Base-by-base conservation (phyloP, 257 asterid species). In the Solanum commersonii region DNA sequence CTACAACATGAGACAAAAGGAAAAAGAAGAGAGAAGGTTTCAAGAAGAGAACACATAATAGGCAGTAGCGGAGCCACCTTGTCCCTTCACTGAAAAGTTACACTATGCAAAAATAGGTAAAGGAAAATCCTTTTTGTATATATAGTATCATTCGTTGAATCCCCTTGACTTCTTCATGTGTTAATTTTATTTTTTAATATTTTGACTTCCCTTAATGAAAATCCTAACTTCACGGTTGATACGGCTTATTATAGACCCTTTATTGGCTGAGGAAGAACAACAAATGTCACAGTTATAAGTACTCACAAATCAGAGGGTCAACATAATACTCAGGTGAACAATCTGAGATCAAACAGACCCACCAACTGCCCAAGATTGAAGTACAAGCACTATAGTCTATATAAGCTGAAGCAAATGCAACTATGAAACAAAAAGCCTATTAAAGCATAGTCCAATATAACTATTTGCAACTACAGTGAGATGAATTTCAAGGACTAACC, bases 401-500 rank as follows among this genome's bases (percentile, higher is more conserved):
- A 42, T 1, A 14, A 2, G 35, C 20, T 77, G 34, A 77, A 77
- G 84, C 35, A 40, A 77, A 74, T 20, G 23, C 29, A 35, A 74
- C 83, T 37, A 74, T 74, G 52, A 37, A 35, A 46, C 59, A 22
- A 18, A 34, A 35, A 37, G 10, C 22, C 83, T 38, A 76, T 2
- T 2, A 38, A 23, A 77, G 60, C 22, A 77, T 77, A 77, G 6
- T 77, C 84, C 33, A 77, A 77, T 15, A 77, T 12, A 40, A 27
- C 25, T 40, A 79, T 71, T 16, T 33, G 79, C 79, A 71, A 71
- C 25, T 46, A 46, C n/a, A 82, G 83, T 10, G 82, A 44, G 34
- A 88, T 78, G 42, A 86, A 87, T 89, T 37, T 83, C 59, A 88
- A 72, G 81, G 81, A 78, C 76, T 90, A 86, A 96, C 99, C 99